phyloP scores from a whole-genome alignment of 345 rosid genomes.

The Barbarea vulgaris region DNA sequence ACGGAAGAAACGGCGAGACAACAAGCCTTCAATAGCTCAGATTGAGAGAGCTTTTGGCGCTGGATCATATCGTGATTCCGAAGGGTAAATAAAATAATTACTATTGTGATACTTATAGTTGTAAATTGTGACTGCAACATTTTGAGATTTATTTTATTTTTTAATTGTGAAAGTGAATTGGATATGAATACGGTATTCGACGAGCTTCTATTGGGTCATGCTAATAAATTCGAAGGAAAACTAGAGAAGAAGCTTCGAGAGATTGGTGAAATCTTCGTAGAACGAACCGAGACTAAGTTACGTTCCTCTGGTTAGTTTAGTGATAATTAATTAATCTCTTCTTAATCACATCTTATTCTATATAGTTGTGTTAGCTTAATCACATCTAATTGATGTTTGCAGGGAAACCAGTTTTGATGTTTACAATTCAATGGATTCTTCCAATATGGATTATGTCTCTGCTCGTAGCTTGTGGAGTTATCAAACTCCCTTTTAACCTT shows the following conservation, averaged over 20 bases:
- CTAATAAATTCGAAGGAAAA: conserved; percentile 52
- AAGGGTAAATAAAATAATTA: conserved; percentile 39
- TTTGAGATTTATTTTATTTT: neutral
- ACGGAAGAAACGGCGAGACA: conserved; percentile 31
- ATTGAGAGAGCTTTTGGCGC: conserved; percentile 85
- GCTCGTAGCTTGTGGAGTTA: conserved; percentile 57
- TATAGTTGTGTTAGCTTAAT: neutral
- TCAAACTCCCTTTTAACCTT: conserved; percentile 63
- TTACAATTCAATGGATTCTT: conserved; percentile 54
- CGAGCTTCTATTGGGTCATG: conserved; percentile 52
- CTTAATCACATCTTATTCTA: neutral
- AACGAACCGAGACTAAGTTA: conserved; percentile 49
- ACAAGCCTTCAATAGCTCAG: conserved; percentile 53
- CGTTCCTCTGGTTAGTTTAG: conserved; percentile 56
- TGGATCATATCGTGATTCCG: conserved; percentile 73
- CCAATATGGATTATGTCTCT: conserved; percentile 65
- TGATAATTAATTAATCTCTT: neutral
- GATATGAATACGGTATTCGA: conserved; percentile 49
- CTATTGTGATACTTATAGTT: neutral
- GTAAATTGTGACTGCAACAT: neutral
- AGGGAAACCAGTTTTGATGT: conserved; percentile 62
- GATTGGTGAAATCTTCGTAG: conserved; percentile 64
- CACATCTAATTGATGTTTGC: conserved; percentile 11
- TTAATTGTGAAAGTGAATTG: conserved; percentile 43
- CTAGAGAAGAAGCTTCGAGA: conserved; percentile 72